Evolutionary conservation across 2,329 filamentous ascomycete genomes (phyloP).

Genomic region (Teratosphaeria pseudoeucalypti): DNA sequence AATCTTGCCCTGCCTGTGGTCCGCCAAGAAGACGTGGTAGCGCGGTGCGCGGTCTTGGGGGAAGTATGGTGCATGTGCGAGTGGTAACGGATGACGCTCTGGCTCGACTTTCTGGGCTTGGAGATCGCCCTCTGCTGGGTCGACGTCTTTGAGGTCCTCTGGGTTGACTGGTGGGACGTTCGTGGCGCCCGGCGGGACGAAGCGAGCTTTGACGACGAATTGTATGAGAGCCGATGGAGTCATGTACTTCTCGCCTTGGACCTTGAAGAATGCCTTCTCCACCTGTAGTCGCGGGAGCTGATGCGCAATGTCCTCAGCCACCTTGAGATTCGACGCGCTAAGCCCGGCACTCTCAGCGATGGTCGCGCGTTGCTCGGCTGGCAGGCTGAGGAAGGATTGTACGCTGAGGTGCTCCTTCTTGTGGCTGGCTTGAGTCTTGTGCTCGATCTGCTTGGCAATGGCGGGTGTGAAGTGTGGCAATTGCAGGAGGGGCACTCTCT

Average conservation of each 20-base stretch:
- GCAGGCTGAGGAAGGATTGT: slow-evolving; percentile 79
- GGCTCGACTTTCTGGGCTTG: slow-evolving; percentile 63
- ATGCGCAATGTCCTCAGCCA: slow-evolving; percentile 64
- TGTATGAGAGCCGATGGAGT: slow-evolving; percentile 88
- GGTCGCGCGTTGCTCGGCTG: slow-evolving; percentile 63
- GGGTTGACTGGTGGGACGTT: slow-evolving; percentile 52
- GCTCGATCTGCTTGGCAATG: slow-evolving; percentile 55
- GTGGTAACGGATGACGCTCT: slow-evolving; percentile 63
- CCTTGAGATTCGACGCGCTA: slow-evolving; percentile 63
- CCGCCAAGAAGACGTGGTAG: slow-evolving; percentile 91
- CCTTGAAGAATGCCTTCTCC: slow-evolving; percentile 96
- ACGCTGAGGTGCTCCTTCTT: slow-evolving; percentile 60
- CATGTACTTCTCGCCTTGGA: slow-evolving; percentile 84
- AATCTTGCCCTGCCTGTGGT: slow-evolving; percentile 90
- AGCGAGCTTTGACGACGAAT: slow-evolving; percentile 87
- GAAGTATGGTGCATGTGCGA: slow-evolving; percentile 86
- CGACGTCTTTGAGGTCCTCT: slow-evolving; percentile 76
- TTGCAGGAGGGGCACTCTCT: slow-evolving; percentile 66
- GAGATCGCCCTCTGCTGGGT: slow-evolving; percentile 85
- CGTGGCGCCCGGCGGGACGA: slow-evolving; percentile 75
- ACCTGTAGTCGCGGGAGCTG: slow-evolving; percentile 78
- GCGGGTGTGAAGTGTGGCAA: slow-evolving; percentile 72
- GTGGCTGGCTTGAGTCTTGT: slow-evolving; percentile 43
- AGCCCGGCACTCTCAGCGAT: slow-evolving; percentile 62
- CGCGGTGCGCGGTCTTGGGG: slow-evolving; percentile 78